phyloP scores from a whole-genome alignment of 169 alveolate genomes.

The Plasmodium sp. region DNA sequence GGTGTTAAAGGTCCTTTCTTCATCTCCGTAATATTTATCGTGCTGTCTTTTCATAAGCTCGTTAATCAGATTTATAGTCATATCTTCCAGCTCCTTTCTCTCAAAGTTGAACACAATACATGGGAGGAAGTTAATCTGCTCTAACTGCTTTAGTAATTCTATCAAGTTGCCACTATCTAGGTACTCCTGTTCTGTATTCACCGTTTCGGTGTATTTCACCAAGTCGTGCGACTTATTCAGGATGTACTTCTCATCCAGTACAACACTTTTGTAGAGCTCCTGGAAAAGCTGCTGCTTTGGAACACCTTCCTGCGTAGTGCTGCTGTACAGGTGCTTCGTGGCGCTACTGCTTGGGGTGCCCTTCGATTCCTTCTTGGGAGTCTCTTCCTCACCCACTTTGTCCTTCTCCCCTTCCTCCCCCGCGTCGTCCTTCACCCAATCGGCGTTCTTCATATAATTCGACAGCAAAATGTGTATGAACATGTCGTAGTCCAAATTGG shows the following conservation, averaged over 20 bases:
- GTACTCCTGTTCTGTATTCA: constrained; percentile 75
- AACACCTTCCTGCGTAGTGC: neutral
- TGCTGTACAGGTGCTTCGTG: constrained; percentile 32
- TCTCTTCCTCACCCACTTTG: neutral
- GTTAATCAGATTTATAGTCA: constrained; percentile 81
- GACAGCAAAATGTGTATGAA: constrained; percentile 54
- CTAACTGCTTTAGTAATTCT: constrained; percentile 84
- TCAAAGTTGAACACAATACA: constrained; percentile 91
- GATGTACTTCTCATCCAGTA: constrained; percentile 31
- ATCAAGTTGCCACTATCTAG: constrained; percentile 80
- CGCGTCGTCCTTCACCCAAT: constrained; percentile 1
- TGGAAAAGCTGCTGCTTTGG: constrained; percentile 41
- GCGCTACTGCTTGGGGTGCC: neutral
- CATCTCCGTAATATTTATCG: constrained; percentile 90
- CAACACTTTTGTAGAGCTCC: constrained; percentile 44
- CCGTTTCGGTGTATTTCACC: constrained; percentile 73
- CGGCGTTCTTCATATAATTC: constrained; percentile 63
- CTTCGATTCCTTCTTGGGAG: neutral
- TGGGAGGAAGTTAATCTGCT: constrained; percentile 87
- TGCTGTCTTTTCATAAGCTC: constrained; percentile 86
- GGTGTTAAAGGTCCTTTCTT: constrained; percentile 85
- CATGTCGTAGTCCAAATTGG: constrained; percentile 64
- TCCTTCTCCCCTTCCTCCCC: neutral
- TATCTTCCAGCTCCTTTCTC: constrained; percentile 85
- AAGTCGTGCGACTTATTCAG: constrained; percentile 45